Conservation (phyloP, 2,329 filamentous ascomycete species). For the Fusarium falciforme region DNA sequence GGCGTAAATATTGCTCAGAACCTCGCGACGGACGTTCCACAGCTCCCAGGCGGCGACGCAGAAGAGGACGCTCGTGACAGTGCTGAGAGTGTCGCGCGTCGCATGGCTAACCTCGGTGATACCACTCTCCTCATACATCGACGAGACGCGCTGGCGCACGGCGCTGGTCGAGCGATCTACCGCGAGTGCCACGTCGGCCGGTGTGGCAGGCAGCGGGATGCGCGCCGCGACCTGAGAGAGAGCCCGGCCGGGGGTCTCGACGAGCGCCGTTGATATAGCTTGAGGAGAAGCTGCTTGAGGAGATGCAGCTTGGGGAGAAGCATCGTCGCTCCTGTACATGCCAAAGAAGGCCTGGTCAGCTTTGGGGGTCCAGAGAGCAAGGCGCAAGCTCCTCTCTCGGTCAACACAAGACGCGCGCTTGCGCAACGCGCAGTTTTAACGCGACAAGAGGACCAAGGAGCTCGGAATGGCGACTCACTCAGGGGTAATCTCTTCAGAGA, state of each 20-base stretch:
- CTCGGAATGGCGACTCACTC: conserved; percentile 54
- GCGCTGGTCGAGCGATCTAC: conserved; percentile 78
- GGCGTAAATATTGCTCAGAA: conserved; percentile 78
- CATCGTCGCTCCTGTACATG: conserved; percentile 45
- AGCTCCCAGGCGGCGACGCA: conserved; percentile 77
- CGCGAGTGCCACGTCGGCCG: conserved; percentile 79
- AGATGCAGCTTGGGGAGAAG: conserved; percentile 21
- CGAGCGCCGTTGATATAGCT: conserved; percentile 57
- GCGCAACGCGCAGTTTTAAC: conserved; percentile 16
- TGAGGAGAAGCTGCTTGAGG: conserved; percentile 23
- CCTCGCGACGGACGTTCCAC: conserved; percentile 73
- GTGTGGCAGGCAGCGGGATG: conserved; percentile 82
- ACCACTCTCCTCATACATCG: conserved; percentile 73
- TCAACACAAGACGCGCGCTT: conserved; percentile 13
- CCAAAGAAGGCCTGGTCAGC: conserved; percentile 25
- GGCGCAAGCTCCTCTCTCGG: conserved; percentile 2
- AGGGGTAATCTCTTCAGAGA: conserved; percentile 57
- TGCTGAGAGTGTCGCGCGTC: conserved; percentile 77
- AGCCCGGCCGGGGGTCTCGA: conserved; percentile 63
- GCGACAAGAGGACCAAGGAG: conserved; percentile 14
- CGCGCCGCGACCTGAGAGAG: conserved; percentile 66
- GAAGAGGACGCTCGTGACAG: conserved; percentile 77
- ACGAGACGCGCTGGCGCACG: conserved; percentile 73
- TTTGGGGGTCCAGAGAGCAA: neutral
- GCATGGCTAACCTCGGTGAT: conserved; percentile 74